A percentile compares a stretch with the other conserved stretches of the same genome.
Conservation (phyloP, 495 filamentous ascomycete genomes). For the Talaromyces trachyspermus region DNA sequence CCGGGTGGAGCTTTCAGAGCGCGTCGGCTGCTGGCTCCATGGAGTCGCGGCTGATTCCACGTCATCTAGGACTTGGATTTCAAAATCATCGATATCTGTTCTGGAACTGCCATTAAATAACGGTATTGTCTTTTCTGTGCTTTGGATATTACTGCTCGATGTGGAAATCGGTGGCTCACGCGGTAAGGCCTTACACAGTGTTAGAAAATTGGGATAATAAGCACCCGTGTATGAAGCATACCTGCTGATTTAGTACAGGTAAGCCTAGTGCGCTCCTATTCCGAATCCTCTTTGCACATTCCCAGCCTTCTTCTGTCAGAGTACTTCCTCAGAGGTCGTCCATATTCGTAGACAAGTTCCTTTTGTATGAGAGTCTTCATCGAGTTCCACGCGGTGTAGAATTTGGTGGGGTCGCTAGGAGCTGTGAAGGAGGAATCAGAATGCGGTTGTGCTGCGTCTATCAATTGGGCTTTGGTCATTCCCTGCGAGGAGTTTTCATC, state of each 20-base stretch:
- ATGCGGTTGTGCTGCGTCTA: slow-evolving; percentile 62
- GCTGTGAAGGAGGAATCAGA: slow-evolving; percentile 71
- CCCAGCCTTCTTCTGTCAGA: slow-evolving; percentile 74
- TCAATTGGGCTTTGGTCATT: slow-evolving; percentile 61
- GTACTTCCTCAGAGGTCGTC: slow-evolving; percentile 62
- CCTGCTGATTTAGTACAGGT: slow-evolving; percentile 15
- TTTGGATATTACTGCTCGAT: not conserved
- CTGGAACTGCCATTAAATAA: not conserved
- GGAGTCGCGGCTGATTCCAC: not conserved
- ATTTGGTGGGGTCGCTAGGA: slow-evolving; percentile 58
- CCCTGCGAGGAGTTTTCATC: slow-evolving; percentile 47
- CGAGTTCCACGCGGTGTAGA: slow-evolving; percentile 77
- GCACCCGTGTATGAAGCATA: slow-evolving; percentile 5
- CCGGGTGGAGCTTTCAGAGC: not conserved
- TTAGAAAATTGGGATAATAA: not conserved
- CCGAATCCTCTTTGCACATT: slow-evolving; percentile 62
- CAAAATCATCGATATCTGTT: not conserved
- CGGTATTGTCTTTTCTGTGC: not conserved
- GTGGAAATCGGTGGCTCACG: not conserved
- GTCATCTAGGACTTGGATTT: not conserved
- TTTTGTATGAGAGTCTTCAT: slow-evolving; percentile 74
- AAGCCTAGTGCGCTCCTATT: slow-evolving; percentile 26
- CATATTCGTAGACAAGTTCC: slow-evolving; percentile 66
- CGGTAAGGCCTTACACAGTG: not conserved
- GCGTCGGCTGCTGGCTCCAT: not conserved